phyloP scores from a whole-genome alignment of 768 basidiomycete species.

The Rhodotorula paludigena region DNA sequence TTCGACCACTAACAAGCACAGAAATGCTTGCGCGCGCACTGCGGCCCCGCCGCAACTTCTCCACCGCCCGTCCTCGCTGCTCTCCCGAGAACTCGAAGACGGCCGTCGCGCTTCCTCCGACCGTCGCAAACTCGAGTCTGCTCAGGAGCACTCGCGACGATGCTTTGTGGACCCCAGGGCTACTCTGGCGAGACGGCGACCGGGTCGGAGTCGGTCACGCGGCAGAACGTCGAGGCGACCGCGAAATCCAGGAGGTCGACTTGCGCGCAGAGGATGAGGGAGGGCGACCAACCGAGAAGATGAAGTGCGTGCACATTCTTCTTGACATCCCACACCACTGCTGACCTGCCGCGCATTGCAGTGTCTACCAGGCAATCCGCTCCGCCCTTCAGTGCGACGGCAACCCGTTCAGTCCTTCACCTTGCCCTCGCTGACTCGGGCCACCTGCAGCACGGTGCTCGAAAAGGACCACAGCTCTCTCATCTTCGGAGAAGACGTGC shows the following conservation, averaged over 20 bases:
- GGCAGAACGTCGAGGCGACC: not conserved
- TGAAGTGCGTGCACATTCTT: conserved; percentile 55
- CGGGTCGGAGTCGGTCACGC: conserved; percentile 1
- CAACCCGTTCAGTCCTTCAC: not conserved
- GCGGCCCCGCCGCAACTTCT: not conserved
- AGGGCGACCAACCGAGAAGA: conserved; percentile 82
- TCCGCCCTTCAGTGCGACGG: conserved; percentile 71
- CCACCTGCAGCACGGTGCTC: conserved; percentile 61
- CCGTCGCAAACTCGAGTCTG: conserved; percentile 62
- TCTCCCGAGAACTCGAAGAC: conserved; percentile 17
- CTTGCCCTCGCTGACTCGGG: not conserved
- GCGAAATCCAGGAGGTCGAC: conserved; percentile 45
- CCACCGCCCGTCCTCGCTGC: not conserved
- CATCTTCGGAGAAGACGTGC: conserved; percentile 62
- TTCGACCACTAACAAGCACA: not conserved
- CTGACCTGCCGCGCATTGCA: not conserved
- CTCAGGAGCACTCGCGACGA: conserved; percentile 63
- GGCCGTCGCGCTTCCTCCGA: conserved; percentile 8
- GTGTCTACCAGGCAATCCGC: conserved; percentile 78
- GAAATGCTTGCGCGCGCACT: not conserved
- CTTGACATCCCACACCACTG: not conserved
- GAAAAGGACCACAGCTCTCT: conserved; percentile 79
- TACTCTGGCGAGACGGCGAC: conserved; percentile 67
- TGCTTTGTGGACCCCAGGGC: conserved; percentile 66
- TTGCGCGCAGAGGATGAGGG: conserved; percentile 55